A percentile compares a stretch with the other conserved stretches of the same genome.
Evolutionary conservation across 805 yeast species (phyloP).

Genomic region (Ogataea nonfermentans): DNA sequence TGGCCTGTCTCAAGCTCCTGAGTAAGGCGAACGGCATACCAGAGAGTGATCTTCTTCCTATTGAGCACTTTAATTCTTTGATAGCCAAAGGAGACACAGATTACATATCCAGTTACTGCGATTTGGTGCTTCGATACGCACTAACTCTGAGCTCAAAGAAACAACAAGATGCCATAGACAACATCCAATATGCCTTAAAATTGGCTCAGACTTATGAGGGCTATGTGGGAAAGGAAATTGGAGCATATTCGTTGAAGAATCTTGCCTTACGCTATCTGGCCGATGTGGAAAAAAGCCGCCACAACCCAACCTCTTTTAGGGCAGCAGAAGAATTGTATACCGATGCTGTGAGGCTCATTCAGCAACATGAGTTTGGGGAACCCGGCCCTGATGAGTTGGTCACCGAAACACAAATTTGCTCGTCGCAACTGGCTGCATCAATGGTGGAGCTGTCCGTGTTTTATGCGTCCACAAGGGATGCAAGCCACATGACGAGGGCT

Average conservation of each 20-base stretch:
- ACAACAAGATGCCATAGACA: constrained; percentile 25
- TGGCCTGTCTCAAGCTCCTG: constrained; percentile 30
- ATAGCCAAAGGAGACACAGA: constrained; percentile 32
- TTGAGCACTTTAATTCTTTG: constrained; percentile 25
- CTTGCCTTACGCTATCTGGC: constrained; percentile 39
- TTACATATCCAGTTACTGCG: constrained; percentile 36
- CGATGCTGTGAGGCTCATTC: constrained; percentile 29
- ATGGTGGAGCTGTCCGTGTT: constrained; percentile 31
- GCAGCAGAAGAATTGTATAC: constrained; percentile 31
- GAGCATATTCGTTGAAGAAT: constrained; percentile 31
- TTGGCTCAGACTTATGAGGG: constrained; percentile 32
- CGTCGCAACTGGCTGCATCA: constrained; percentile 27
- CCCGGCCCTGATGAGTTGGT: constrained; percentile 17
- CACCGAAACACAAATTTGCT: constrained; percentile 24
- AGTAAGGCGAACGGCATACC: constrained; percentile 30
- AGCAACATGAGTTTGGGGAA: constrained; percentile 23
- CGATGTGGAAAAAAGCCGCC: constrained; percentile 24
- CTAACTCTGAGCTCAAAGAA: constrained; percentile 31
- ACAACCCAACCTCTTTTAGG: constrained; percentile 16
- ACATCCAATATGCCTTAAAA: constrained; percentile 32
- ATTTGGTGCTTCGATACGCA: constrained; percentile 40
- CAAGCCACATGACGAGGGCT: constrained; percentile 25
- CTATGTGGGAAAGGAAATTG: constrained; percentile 19
- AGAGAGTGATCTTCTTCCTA: constrained; percentile 16
- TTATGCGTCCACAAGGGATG: constrained; percentile 27